Conservation (phyloP, 495 filamentous ascomycete species). For the Eremomyces bilateralis region DNA sequence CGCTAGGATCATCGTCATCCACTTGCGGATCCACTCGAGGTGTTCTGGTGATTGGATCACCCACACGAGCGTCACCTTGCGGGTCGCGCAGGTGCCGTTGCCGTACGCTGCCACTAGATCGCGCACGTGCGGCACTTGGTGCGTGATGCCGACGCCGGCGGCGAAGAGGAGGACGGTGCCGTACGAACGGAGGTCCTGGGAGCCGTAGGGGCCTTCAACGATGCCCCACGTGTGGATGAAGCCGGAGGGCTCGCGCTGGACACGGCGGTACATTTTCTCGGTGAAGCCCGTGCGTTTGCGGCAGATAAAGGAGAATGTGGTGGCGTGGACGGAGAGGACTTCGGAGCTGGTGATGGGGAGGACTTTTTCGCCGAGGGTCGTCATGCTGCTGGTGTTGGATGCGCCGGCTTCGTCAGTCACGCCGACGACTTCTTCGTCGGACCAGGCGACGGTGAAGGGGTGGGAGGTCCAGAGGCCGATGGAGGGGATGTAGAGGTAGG, state of each 20-base stretch:
- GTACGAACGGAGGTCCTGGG: constrained; percentile 66
- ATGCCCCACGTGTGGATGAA: constrained; percentile 33
- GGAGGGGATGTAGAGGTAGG: constrained; percentile 62
- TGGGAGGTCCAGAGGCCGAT: constrained; percentile 69
- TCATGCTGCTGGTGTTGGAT: constrained; percentile 7
- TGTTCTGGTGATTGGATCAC: constrained; percentile 71
- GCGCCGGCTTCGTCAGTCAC: constrained; percentile 7
- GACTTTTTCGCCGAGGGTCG: constrained; percentile 17
- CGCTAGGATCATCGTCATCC: constrained; percentile 71
- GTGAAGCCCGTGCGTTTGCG: constrained; percentile 79
- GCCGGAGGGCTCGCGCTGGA: constrained; percentile 20
- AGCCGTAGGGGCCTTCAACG: constrained; percentile 73
- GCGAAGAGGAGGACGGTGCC: constrained; percentile 78
- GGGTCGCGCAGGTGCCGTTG: constrained; percentile 53
- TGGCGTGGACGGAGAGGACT: constrained; percentile 17
- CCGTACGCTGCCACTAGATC: constrained; percentile 55
- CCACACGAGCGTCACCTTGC: constrained; percentile 70
- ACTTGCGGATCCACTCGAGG: constrained; percentile 80
- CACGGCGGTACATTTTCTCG: constrained; percentile 49
- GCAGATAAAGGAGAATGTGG: constrained; percentile 55
- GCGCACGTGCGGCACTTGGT: constrained; percentile 74
- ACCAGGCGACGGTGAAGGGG: constrained; percentile 88
- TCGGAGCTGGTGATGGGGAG: constrained; percentile 17
- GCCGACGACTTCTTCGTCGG: constrained; percentile 17
- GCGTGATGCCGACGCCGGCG: constrained; percentile 84